Evolutionary conservation across 108 stramenopile species (phyloP).

Genomic region (Thalassiosira profunda): DNA sequence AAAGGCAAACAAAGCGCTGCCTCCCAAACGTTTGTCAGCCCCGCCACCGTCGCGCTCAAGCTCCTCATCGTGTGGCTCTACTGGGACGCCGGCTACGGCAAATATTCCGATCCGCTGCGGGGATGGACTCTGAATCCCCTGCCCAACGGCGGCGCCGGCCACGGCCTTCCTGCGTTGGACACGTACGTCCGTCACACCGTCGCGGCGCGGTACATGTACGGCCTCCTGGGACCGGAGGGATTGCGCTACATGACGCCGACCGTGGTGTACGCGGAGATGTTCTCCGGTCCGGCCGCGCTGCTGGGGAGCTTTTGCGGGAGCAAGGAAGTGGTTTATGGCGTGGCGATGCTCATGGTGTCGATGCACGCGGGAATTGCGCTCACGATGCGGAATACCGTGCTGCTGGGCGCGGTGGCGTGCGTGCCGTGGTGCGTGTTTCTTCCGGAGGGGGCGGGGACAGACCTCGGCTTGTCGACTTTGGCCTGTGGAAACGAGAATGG

Average conservation of each 20-base stretch:
- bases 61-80: constrained; percentile 82
- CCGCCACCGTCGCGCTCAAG: constrained; percentile 58
- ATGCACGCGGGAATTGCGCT: constrained; percentile 86
- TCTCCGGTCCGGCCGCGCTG: constrained; percentile 63
- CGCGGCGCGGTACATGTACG: constrained; percentile 77
- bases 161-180: constrained; percentile 86
- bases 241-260: constrained; percentile 78
- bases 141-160: no score
- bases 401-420: constrained; percentile 80
- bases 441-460: constrained; percentile 41
- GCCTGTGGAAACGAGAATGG: background rate
- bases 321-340: constrained; percentile 31
- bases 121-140: constrained; percentile 80
- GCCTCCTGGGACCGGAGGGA: constrained; percentile 72
- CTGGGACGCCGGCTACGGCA: constrained; percentile 86
- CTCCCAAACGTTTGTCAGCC: constrained; percentile 27
- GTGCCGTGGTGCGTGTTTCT: constrained; percentile 75
- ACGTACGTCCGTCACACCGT: constrained; percentile 85
- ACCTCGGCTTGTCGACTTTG: constrained; percentile 7
- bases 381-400: constrained; percentile 76
- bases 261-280: constrained; percentile 81
- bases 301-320: constrained; percentile 61
- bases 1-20: background rate
- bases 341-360: constrained; percentile 56
- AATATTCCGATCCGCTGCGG: constrained; percentile 68